Conservation (phyloP, 2,329 filamentous ascomycete genomes). For the Colletotrichum sublineola region DNA sequence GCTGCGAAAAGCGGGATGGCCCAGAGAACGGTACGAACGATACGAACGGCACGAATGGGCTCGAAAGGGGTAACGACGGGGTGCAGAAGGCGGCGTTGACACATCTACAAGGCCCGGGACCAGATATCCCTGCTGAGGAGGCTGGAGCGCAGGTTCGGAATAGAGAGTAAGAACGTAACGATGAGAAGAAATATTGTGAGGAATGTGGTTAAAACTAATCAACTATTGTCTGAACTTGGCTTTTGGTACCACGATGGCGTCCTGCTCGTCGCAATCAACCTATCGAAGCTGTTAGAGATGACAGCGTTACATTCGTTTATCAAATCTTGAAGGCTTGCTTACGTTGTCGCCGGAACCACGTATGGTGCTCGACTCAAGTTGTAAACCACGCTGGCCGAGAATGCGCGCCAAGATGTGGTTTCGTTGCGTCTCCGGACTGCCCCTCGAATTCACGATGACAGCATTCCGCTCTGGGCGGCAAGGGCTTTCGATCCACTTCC, state of each 20-base stretch:
- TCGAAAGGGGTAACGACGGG: constrained; percentile 30
- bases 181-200: fast-evolving
- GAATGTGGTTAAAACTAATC: too few relatives aligned
- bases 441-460: constrained; percentile 46
- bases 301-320: background rate
- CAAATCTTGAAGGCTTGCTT: background rate
- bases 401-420: too few relatives aligned
- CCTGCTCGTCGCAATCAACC: background rate
- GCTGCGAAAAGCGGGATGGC: constrained; percentile 45
- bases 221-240: background rate
- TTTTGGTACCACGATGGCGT: background rate
- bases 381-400: background rate
- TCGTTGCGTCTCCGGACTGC: background rate
- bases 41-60: background rate
- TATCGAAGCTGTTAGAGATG: background rate
- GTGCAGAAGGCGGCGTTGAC: constrained; percentile 44
- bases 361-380: background rate
- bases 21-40: background rate
- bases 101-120: constrained; percentile 51
- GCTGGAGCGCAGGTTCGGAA: constrained; percentile 42
- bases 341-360: background rate
- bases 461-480: constrained; percentile 46
- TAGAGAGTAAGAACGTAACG: background rate
- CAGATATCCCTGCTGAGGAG: constrained; percentile 46
- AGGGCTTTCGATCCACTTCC: constrained; percentile 49